phyloP scores from a whole-genome alignment of 306 rosid species.

The Cucurbita ficifolia region DNA sequence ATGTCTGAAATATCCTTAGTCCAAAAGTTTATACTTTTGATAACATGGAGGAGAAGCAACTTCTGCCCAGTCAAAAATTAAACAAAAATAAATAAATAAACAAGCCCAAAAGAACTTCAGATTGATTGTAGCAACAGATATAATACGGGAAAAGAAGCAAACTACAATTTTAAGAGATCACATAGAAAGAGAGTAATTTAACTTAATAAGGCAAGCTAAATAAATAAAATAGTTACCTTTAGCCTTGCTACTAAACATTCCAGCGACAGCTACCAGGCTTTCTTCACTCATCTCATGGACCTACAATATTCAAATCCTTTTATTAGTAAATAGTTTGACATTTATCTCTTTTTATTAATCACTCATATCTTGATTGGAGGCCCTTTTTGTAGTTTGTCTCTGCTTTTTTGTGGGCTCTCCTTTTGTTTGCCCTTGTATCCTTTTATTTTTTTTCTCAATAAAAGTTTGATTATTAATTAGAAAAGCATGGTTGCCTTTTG shows the following conservation, averaged over 20 bases:
- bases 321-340: slow-evolving; percentile 3
- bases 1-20: not conserved
- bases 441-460: too few species aligned
- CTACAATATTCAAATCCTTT: slow-evolving; percentile 22
- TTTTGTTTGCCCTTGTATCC: not conserved
- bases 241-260: slow-evolving; percentile 99
- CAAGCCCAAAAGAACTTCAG: not conserved
- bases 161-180: not conserved
- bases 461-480: not conserved
- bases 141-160: not conserved
- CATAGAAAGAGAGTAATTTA: not conserved
- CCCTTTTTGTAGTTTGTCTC: not conserved
- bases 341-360: not conserved
- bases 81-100: not conserved
- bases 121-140: not conserved
- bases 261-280: slow-evolving; percentile 97
- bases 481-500: not conserved
- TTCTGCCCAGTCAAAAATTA: not conserved
- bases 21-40: not conserved
- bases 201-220: not conserved
- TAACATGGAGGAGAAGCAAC: not conserved
- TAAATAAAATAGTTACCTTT: slow-evolving; percentile 47
- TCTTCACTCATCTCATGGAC: slow-evolving; percentile 85
- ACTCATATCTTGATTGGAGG: not conserved
- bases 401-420: not conserved